Evolutionary conservation across 208 protist genomes (phyloP).

Genomic region (Trypanosoma platydactyli): DNA sequence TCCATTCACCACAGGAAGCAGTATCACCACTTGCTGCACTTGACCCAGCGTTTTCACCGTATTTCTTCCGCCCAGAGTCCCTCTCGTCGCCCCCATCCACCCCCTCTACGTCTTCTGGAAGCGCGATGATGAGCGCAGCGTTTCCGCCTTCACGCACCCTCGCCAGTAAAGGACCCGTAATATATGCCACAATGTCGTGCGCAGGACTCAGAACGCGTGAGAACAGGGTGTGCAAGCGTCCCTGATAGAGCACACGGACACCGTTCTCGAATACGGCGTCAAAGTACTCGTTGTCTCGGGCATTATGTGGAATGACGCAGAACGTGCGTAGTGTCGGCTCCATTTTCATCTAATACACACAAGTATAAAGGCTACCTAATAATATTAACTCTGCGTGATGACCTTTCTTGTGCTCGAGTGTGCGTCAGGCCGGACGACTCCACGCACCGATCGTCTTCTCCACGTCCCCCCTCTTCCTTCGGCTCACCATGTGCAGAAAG

Average conservation of each 20-base stretch:
- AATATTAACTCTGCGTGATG: too few species aligned
- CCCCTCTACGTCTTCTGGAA: conserved; percentile 40
- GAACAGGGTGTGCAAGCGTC: conserved; percentile 40
- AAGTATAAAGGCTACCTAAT: too few species aligned
- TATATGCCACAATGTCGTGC: conserved; percentile 52
- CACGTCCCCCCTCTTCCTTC: too few species aligned
- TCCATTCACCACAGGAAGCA: conserved; percentile 24
- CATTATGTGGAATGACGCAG: conserved; percentile 72
- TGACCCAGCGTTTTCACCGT: not conserved
- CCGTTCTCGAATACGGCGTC: conserved; percentile 79
- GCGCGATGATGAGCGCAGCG: conserved; percentile 47
- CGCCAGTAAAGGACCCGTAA: conserved; percentile 57
- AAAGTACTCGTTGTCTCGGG: conserved; percentile 67
- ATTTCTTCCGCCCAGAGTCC: not conserved
- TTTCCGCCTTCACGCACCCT: conserved; percentile 39
- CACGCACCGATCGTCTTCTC: too few species aligned
- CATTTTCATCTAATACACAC: not conserved
- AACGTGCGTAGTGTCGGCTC: conserved; percentile 51
- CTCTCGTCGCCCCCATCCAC: not conserved
- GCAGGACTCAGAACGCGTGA: conserved; percentile 67
- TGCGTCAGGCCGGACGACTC: too few species aligned
- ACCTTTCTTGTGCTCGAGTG: too few species aligned
- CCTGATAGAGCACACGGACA: conserved; percentile 43
- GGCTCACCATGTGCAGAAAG: too few species aligned
- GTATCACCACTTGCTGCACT: not conserved